Base-by-base conservation (phyloP, 768 basidiomycete species). In the Russula ochroleuca region DNA sequence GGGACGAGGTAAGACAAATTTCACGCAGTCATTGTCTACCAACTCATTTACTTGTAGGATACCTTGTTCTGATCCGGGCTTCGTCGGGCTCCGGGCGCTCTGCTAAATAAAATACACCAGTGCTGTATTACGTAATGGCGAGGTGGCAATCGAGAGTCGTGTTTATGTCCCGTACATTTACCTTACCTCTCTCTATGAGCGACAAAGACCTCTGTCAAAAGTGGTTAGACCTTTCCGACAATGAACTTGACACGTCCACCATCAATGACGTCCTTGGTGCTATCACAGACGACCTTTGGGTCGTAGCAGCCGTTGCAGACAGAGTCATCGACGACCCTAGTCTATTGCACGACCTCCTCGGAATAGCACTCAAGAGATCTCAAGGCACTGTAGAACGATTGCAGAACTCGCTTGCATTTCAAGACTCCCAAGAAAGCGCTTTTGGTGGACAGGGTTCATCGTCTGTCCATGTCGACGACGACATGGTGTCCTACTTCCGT, bases 251-350 rank as follows among this genome's bases (percentile, higher is more conserved):
- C 4, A 69, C 75, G 0, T 79, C 83, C 53, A 69, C 71, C 47
- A 75, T 89, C 31, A 73, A 76, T 25, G 70, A 81, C 25, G 69
- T 79, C 21, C 79, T 94, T 21, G 75, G 72, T 10, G 69, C 75
- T 25, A 75, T 88, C 45, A 73, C 76, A 47, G 85, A 92, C 69
- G 87, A 94, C 72, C 74, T 86, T 10, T 94, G 91, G 90, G 86
- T 85, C 17, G 81, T 80, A 41, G 83, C 87, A n/a, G 89, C 90
- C 2, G 88, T 84, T 68, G 76, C 79, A 28, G 90, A 92, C 75
- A 79, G 87, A 61, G 73, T 87, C 28, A 75, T 87, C n/a, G 78
- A 87, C 65, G 78, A 85, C 71, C 75, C 79, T 23, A 72, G 72
- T 58, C 73, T 83, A 15, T 85, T 92, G 67, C 78, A 78, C 56